phyloP scores from a whole-genome alignment of 345 rosid species.

The Anacardium occidentale region DNA sequence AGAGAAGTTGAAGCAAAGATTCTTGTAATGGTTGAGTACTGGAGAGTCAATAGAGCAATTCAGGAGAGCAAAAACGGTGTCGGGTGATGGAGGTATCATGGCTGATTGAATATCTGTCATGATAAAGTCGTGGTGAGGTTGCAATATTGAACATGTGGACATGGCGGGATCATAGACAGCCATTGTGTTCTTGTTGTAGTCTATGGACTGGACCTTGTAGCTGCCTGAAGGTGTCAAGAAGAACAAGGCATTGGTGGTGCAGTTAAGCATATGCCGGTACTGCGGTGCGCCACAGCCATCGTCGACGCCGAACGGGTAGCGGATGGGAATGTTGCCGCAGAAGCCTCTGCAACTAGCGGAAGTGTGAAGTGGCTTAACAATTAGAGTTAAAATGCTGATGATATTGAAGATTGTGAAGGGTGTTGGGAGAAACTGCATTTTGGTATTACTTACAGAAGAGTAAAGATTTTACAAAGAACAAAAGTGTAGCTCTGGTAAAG shows the following conservation, averaged over 20 bases:
- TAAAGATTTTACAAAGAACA: neutral
- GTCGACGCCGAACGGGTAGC: slow-evolving; percentile 81
- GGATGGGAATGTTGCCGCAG: slow-evolving; percentile 65
- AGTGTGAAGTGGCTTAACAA: slow-evolving; percentile 4
- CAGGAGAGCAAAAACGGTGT: slow-evolving; percentile 79
- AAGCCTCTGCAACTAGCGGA: slow-evolving; percentile 42
- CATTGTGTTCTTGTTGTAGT: slow-evolving; percentile 58
- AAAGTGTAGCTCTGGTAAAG: neutral
- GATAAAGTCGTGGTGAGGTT: slow-evolving; percentile 85
- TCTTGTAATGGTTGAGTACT: slow-evolving; percentile 69
- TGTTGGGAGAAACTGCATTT: slow-evolving; percentile 9
- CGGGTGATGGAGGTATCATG: slow-evolving; percentile 71
- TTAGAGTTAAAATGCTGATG: neutral
- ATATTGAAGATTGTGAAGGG: slow-evolving; percentile 16
- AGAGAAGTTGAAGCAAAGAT: slow-evolving; percentile 66
- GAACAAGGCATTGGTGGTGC: slow-evolving; percentile 59
- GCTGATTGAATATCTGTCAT: slow-evolving; percentile 65
- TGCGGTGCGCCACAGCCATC: slow-evolving; percentile 91
- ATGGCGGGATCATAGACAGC: slow-evolving; percentile 76
- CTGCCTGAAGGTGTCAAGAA: slow-evolving; percentile 74
- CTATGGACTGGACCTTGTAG: slow-evolving; percentile 80
- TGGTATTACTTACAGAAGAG: neutral
- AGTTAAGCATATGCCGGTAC: slow-evolving; percentile 66
- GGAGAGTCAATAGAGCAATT: slow-evolving; percentile 89
- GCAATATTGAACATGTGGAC: slow-evolving; percentile 95